phyloP scores from a whole-genome alignment of 148 eudicot genomes.

The Beta vulgaris region DNA sequence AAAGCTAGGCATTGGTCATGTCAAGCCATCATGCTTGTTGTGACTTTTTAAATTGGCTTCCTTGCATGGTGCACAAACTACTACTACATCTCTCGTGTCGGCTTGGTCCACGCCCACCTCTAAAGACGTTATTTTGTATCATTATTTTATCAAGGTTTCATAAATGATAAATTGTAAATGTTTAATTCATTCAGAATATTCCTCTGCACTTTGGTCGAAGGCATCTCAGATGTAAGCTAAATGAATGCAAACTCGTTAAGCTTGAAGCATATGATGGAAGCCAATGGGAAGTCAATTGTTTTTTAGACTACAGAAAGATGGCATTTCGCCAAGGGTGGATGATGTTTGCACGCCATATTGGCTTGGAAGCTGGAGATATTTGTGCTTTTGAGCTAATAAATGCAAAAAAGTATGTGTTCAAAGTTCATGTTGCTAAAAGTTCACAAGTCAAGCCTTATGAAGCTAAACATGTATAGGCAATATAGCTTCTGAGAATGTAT shows the following conservation, averaged over 20 bases:
- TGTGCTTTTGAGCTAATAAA: constrained; percentile 44
- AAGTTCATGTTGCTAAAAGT: constrained; percentile 20
- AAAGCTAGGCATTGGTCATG: no score
- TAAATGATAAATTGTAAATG: no score
- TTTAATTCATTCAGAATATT: constrained; percentile 1
- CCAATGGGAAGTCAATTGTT: constrained; percentile 32
- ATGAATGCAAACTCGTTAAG: not conserved
- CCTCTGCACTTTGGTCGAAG: not conserved
- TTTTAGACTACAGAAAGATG: not conserved
- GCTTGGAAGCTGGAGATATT: constrained; percentile 38
- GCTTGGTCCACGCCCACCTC: no score
- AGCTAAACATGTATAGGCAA: no score
- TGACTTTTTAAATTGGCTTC: no score
- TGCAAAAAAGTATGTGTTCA: not conserved
- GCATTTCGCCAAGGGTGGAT: constrained; percentile 37
- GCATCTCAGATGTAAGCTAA: not conserved
- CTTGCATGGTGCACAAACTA: no score
- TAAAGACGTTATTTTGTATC: no score
- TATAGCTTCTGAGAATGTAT: no score
- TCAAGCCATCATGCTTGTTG: no score
- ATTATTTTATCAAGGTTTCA: not conserved
- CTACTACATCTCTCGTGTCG: no score
- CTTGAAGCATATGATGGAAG: constrained; percentile 27
- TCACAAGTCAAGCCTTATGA: not conserved
- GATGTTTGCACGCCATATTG: constrained; percentile 22